Evolutionary conservation across 345 rosid species (phyloP).

Genomic region (Leavenworthia alabamica): DNA sequence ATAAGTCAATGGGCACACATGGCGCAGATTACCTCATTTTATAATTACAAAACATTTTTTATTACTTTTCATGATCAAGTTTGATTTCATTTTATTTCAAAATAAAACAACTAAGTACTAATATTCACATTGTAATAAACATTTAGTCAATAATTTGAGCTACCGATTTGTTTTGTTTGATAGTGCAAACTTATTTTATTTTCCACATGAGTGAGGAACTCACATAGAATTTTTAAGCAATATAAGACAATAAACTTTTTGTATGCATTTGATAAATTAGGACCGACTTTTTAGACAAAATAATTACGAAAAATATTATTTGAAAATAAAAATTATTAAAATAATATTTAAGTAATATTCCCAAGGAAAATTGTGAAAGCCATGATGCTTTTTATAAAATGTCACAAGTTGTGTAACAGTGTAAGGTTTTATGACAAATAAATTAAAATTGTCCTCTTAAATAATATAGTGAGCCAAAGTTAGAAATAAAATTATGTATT

Average conservation of each 20-base stretch:
- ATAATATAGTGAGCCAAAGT: too few species aligned
- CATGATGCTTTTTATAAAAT: neutral
- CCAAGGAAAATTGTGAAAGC: neutral
- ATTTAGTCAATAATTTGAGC: constrained; percentile 1
- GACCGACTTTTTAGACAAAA: neutral
- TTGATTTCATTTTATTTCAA: neutral
- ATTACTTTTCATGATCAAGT: constrained; percentile 11
- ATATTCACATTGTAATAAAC: neutral
- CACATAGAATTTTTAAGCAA: neutral
- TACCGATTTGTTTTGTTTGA: constrained; percentile 6
- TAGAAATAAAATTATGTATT: too few species aligned
- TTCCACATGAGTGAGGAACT: constrained; percentile 16
- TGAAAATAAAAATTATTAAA: neutral
- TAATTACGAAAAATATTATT: neutral
- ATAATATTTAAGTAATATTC: neutral
- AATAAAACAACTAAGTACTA: neutral
- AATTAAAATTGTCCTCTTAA: too few species aligned
- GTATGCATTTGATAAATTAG: neutral
- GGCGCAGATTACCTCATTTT: too few species aligned
- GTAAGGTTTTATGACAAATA: too few species aligned
- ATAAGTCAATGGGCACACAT: constrained; percentile 26
- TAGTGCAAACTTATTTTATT: neutral
- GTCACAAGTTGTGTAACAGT: too few species aligned
- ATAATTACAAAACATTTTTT: too few species aligned
- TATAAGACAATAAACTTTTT: neutral